Evolutionary conservation across 2,329 filamentous ascomycete species (phyloP), one percentile per base, ranked within the genome.

Genomic region (Xylaria sp.): DNA sequence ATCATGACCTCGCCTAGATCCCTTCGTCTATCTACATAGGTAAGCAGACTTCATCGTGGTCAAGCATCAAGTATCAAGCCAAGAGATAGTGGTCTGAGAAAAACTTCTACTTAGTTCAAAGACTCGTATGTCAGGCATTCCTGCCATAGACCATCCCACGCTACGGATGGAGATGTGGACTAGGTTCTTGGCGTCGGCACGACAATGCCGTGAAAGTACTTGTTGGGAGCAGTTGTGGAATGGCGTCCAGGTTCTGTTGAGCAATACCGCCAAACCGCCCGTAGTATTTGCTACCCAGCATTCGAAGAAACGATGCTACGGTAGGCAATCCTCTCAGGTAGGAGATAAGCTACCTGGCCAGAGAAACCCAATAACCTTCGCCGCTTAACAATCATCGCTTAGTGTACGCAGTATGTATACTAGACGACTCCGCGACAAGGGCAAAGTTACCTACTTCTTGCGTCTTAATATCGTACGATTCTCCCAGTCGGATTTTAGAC

Each of bases 391-490:
- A n/a, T n/a, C n/a, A n/a, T n/a, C n/a, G n/a, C n/a, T n/a, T n/a
- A n/a, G n/a, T n/a, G n/a, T n/a, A n/a, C n/a, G n/a, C n/a, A n/a
- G n/a, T n/a, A n/a, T n/a, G n/a, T n/a, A n/a, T n/a, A n/a, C n/a
- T n/a, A n/a, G n/a, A n/a, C n/a, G n/a, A n/a, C n/a, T n/a, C 25
- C 15, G 15, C 45, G 20, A 44, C 25, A 3, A 33, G 10, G 6
- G n/a, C 25, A 27, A 49, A n/a, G n/a, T 45, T n/a, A 7, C 47
- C 38, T 55, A 29, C 27, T 15, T n/a, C 33, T 27, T 20, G 50
- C 31, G 10, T 29, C 31, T 33, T 33, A 10, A 55, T 39, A 62
- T 62, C 60, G 42, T 56, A 56, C 42, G 60, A 56, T 62, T 36
- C 38, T 44, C 25, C 25, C 39, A 15, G 49, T 29, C 50, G n/a